These are phyloP conservation scores for Picea sitchensis DNA, from an alignment of 75 land plant genomes.

Conservation along the genomic window DNA sequence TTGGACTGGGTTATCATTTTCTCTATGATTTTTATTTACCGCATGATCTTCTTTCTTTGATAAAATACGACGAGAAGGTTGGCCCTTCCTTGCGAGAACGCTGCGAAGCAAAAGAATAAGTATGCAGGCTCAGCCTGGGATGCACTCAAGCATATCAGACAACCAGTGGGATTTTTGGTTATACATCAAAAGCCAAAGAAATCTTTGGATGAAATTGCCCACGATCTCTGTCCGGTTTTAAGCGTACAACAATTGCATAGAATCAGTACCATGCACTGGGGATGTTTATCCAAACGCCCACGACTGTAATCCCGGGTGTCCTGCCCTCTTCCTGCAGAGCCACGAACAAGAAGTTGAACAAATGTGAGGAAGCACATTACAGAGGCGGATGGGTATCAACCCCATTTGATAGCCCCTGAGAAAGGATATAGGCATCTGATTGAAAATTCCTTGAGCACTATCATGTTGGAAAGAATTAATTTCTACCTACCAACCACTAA, in stretches of 20 bases:
- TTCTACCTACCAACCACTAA: too few relatives aligned
- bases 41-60: constrained; percentile 55
- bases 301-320: too few relatives aligned
- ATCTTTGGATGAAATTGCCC: constrained; percentile 77
- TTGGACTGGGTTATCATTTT: constrained; percentile 43
- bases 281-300: too few relatives aligned
- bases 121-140: constrained; percentile 93
- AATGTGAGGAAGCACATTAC: constrained; percentile 84
- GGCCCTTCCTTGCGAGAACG: constrained; percentile 32
- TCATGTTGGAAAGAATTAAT: too few relatives aligned
- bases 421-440: constrained; percentile 94
- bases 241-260: constrained; percentile 62
- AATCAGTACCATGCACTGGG: constrained; percentile 75
- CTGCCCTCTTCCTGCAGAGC: too few relatives aligned
- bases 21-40: constrained; percentile 33
- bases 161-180: constrained; percentile 93
- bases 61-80: constrained; percentile 62
- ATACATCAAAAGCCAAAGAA: constrained; percentile 93
- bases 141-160: constrained; percentile 86
- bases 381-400: constrained; percentile 98
- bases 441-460: constrained; percentile 63
- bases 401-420: constrained; percentile 96
- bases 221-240: constrained; percentile 84
- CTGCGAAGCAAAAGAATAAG: constrained; percentile 28
- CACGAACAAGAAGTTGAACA: too few relatives aligned